A percentile compares a stretch with the other conserved stretches of the same genome.
Conservation (phyloP, 805 yeast species). For the Ogataea dorogensis region DNA sequence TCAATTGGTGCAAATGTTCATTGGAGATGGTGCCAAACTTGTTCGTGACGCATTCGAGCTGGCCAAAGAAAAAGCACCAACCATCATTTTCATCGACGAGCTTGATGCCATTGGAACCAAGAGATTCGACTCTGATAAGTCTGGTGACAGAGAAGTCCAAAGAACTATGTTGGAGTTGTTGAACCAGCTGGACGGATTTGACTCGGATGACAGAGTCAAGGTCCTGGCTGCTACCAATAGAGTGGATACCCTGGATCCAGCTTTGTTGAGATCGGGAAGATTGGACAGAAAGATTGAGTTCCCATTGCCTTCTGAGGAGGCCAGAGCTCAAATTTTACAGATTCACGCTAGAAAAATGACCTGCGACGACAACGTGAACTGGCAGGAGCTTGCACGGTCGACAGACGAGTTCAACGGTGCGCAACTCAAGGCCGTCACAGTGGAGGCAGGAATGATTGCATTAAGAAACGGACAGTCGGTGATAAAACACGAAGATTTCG, state of each 20-base stretch:
- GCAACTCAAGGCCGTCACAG: constrained; percentile 96
- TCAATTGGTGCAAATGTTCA: constrained; percentile 95
- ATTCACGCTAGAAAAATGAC: constrained; percentile 98
- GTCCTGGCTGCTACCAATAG: constrained; percentile 98
- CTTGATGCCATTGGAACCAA: constrained; percentile 98
- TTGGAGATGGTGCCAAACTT: constrained; percentile 98
- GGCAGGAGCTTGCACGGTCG: constrained; percentile 97
- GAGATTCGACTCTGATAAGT: constrained; percentile 94
- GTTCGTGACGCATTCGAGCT: constrained; percentile 96
- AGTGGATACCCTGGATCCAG: constrained; percentile 98
- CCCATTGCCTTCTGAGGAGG: constrained; percentile 96
- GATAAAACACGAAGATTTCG: constrained; percentile 95
- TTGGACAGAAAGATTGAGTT: constrained; percentile 97
- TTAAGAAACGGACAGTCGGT: constrained; percentile 88
- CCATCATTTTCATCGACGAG: constrained; percentile 96
- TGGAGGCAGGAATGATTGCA: constrained; percentile 99
- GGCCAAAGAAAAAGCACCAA: constrained; percentile 98
- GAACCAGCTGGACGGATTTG: constrained; percentile 97
- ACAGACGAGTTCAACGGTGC: constrained; percentile 99
- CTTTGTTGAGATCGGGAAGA: constrained; percentile 94
- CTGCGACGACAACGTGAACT: constrained; percentile 85
- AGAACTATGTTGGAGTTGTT: constrained; percentile 98
- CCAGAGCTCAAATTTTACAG: constrained; percentile 93
- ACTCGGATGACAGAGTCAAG: constrained; percentile 94
- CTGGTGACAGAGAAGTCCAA: constrained; percentile 98